phyloP scores from a whole-genome alignment of 768 basidiomycete species.

The Boletus vinaceobasis region DNA sequence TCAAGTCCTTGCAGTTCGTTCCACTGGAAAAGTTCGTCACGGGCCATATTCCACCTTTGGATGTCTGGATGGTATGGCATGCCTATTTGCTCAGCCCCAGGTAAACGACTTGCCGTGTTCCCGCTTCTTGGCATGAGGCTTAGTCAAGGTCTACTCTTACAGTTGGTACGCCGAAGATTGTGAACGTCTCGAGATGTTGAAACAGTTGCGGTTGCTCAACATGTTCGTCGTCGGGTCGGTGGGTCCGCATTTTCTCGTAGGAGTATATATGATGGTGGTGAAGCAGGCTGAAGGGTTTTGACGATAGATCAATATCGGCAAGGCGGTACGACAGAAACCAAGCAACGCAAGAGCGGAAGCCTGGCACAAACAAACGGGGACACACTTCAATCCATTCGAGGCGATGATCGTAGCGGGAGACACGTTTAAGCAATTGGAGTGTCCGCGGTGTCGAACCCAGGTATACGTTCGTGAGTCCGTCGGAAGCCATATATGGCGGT shows the following conservation, averaged over 20 bases:
- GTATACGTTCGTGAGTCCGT: conserved; percentile 32
- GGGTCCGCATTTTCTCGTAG: conserved; percentile 1
- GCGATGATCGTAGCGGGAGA: conserved; percentile 23
- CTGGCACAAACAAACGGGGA: conserved; percentile 26
- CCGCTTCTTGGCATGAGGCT: neutral
- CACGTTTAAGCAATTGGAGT: conserved; percentile 28
- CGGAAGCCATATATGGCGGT: neutral
- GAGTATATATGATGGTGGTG: neutral
- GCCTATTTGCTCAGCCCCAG: conserved; percentile 39
- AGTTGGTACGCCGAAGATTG: conserved; percentile 35
- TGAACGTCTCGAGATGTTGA: conserved; percentile 26
- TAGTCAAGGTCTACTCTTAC: neutral
- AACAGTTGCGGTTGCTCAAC: conserved; percentile 26
- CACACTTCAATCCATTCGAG: conserved; percentile 36
- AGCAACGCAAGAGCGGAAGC: conserved; percentile 11
- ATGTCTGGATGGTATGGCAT: conserved; percentile 44
- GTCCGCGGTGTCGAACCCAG: conserved; percentile 34
- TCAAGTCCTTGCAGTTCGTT: conserved; percentile 21
- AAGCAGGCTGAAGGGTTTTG: neutral
- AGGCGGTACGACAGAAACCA: conserved; percentile 13
- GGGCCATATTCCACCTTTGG: conserved; percentile 33
- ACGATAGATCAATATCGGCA: conserved; percentile 25
- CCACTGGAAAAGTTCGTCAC: conserved; percentile 26
- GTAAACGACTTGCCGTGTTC: conserved; percentile 13
- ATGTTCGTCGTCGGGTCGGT: conserved; percentile 30